Percentiles rank a stretch among this genome's conserved stretches.
phyloP scores from a whole-genome alignment of 495 filamentous ascomycete species.

The Tuber calosporum region DNA sequence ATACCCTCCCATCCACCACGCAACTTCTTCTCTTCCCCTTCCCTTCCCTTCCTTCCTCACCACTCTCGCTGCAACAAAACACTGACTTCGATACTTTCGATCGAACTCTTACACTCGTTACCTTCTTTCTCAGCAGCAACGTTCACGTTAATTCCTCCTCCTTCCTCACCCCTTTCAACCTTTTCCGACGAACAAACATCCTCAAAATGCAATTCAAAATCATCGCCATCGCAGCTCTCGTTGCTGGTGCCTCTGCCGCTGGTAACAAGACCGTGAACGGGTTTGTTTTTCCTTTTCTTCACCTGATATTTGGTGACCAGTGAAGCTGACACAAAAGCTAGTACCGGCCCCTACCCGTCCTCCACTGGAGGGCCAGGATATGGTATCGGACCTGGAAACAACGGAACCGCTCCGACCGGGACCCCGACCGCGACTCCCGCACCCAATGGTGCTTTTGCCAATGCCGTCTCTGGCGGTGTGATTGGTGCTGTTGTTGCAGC shows the following conservation, averaged over 20 bases:
- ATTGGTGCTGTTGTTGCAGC: conserved; percentile 40
- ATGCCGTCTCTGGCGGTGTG: conserved; percentile 40
- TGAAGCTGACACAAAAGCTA: conserved; percentile 12
- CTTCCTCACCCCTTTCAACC: conserved; percentile 7
- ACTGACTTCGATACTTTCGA: conserved; percentile 1
- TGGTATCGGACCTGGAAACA: neutral
- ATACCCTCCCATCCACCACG: conserved; percentile 14
- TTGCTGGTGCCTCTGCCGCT: conserved; percentile 38
- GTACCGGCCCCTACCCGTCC: conserved; percentile 15
- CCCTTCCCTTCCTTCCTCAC: conserved; percentile 13
- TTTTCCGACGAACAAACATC: conserved; percentile 14
- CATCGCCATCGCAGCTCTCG: conserved; percentile 36
- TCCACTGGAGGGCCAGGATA: neutral
- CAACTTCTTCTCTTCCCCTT: conserved; percentile 7
- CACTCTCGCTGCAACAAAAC: conserved; percentile 27
- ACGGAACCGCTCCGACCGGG: conserved; percentile 10
- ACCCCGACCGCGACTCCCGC: neutral
- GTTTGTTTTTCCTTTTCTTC: conserved; percentile 15
- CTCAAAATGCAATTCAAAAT: conserved; percentile 43
- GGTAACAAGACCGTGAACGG: conserved; percentile 21
- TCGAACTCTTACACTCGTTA: conserved; percentile 28
- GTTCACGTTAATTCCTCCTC: conserved; percentile 7
- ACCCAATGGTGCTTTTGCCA: conserved; percentile 24
- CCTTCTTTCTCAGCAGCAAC: conserved; percentile 11
- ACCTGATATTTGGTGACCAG: conserved; percentile 2